Percentiles rank a stretch among this genome's conserved stretches.
Evolutionary conservation across 495 filamentous ascomycete genomes (phyloP).

Genomic region (Tuber umbilicatum): DNA sequence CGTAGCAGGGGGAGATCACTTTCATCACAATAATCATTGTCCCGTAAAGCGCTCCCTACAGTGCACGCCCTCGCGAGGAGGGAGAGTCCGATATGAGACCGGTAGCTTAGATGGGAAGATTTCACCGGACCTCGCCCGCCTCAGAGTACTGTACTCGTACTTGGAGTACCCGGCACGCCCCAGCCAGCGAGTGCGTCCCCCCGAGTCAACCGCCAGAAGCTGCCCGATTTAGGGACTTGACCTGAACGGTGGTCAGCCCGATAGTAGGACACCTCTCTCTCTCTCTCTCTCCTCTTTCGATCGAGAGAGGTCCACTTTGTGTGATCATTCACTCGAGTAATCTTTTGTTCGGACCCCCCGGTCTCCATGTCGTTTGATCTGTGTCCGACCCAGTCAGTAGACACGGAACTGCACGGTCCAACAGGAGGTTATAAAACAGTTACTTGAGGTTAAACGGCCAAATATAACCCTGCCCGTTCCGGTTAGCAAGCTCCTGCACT

Average conservation of each 20-base stretch:
- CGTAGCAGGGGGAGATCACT: neutral
- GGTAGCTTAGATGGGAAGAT: neutral
- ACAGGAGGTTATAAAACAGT: neutral
- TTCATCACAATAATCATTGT: neutral
- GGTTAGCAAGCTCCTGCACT: neutral
- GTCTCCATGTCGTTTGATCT: neutral
- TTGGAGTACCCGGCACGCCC: no score
- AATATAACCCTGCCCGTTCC: neutral
- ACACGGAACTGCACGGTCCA: neutral
- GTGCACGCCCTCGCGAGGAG: neutral
- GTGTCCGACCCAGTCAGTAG: no score
- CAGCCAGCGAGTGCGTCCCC: neutral
- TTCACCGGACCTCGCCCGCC: neutral
- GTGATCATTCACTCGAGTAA: neutral
- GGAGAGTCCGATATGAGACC: neutral
- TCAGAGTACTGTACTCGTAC: no score
- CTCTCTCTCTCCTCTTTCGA: neutral
- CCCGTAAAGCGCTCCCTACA: neutral
- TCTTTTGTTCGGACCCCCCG: neutral
- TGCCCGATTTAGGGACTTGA: neutral
- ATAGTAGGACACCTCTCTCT: neutral
- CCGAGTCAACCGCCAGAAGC: neutral
- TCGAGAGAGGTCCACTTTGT: neutral
- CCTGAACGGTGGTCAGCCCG: neutral
- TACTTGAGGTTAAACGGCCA: neutral